These are phyloP conservation scores for Melampsora americana DNA, from an alignment of 1,284 basidiomycete species.

Conservation along the genomic window DNA sequence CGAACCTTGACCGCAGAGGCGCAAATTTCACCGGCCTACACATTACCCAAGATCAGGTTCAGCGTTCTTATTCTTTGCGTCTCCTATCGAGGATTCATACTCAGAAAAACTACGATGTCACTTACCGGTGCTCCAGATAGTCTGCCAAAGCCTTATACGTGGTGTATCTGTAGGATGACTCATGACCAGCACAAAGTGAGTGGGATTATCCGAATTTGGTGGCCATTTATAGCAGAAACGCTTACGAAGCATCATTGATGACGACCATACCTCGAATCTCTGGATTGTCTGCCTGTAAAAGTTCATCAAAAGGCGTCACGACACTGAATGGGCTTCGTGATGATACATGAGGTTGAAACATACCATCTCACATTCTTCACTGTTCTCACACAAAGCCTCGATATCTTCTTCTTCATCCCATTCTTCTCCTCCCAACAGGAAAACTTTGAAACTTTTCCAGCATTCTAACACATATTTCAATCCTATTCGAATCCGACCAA, in stretches of 20 bases:
- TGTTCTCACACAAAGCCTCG: neutral
- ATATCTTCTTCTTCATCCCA: neutral
- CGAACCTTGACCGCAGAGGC: conserved; percentile 22
- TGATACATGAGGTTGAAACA: neutral
- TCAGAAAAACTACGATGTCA: neutral
- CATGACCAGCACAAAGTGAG: neutral
- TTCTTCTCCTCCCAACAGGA: neutral
- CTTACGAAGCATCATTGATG: conserved; percentile 20
- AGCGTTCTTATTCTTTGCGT: too few relatives aligned
- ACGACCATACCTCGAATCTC: conserved; percentile 6
- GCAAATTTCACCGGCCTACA: conserved; percentile 21
- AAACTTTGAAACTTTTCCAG: neutral
- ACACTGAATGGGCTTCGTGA: neutral
- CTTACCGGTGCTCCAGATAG: conserved; percentile 18
- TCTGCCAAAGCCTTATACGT: conserved; percentile 11
- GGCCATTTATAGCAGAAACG: neutral
- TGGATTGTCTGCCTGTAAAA: neutral
- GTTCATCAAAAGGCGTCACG: neutral
- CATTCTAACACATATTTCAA: neutral
- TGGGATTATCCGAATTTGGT: neutral
- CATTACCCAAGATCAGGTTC: too few relatives aligned
- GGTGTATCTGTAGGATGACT: neutral
- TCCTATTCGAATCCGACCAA: neutral
- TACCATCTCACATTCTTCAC: neutral
- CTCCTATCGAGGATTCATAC: too few relatives aligned